phyloP scores from a whole-genome alignment of 2,329 filamentous ascomycete genomes.

The Fusarium robinianum region DNA sequence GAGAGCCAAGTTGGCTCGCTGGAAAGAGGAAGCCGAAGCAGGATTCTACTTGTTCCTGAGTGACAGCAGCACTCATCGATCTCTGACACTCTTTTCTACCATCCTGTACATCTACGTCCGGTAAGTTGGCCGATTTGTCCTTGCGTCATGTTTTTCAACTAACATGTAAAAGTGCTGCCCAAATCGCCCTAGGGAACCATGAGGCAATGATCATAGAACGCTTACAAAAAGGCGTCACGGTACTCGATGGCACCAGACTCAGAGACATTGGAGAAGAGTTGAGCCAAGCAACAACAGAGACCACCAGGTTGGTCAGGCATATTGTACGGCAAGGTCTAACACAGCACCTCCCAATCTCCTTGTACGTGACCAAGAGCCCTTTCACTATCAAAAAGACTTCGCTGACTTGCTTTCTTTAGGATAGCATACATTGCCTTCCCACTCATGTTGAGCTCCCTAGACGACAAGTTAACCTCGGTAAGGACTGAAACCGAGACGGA shows the following conservation, averaged over 20 bases:
- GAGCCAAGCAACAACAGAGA: constrained; percentile 6
- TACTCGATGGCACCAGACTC: constrained; percentile 10
- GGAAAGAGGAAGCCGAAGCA: constrained; percentile 6
- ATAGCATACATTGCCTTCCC: constrained; percentile 11
- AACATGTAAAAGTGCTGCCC: constrained; percentile 6
- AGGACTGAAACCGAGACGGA: not conserved
- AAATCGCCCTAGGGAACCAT: constrained; percentile 18
- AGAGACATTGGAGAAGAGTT: constrained; percentile 12
- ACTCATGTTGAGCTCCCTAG: constrained; percentile 8
- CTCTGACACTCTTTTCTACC: constrained; percentile 14
- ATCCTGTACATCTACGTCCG: constrained; percentile 21
- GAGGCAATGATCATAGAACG: constrained; percentile 21
- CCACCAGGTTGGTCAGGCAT: constrained; percentile 1
- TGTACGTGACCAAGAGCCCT: constrained; percentile 5
- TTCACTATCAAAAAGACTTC: not conserved
- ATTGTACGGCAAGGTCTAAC: constrained; percentile 9
- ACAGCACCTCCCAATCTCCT: constrained; percentile 10
- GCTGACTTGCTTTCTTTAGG: not conserved
- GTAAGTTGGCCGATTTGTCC: constrained; percentile 4
- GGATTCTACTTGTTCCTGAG: constrained; percentile 2
- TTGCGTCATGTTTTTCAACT: not conserved
- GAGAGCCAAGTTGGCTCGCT: not conserved
- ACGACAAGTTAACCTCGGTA: constrained; percentile 1
- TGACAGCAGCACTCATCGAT: not conserved
- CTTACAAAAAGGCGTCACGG: constrained; percentile 17